Evolutionary conservation across 2,329 filamentous ascomycete species (phyloP).

Genomic region (Neopestalotiopsis sp.): DNA sequence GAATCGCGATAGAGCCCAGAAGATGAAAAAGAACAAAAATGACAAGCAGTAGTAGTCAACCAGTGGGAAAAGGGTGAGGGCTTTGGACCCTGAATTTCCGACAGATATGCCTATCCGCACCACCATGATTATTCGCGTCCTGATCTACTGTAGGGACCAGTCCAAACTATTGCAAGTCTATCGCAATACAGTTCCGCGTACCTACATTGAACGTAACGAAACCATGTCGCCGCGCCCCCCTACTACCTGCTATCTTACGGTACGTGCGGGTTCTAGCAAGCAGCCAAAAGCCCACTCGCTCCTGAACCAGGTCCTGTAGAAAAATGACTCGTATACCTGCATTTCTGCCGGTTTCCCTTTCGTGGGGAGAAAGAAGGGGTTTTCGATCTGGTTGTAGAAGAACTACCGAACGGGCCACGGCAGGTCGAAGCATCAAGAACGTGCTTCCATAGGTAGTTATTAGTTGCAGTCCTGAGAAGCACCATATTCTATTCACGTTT

Average conservation of each 20-base stretch:
- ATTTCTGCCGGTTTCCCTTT: not conserved
- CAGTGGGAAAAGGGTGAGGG: not conserved
- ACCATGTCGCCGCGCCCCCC: not conserved
- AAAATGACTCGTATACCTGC: slow-evolving; percentile 8
- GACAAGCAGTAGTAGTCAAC: too few species aligned
- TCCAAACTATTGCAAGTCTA: not conserved
- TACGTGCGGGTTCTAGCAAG: not conserved
- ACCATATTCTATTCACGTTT: slow-evolving; percentile 8
- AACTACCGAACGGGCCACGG: not conserved
- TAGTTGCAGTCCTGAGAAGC: not conserved
- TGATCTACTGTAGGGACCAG: slow-evolving; percentile 6
- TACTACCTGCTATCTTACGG: not conserved
- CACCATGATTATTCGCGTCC: not conserved
- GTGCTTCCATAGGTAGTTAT: not conserved
- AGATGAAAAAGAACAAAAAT: not conserved
- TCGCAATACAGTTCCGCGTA: slow-evolving; percentile 16
- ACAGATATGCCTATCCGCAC: slow-evolving; percentile 7
- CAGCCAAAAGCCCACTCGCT: not conserved
- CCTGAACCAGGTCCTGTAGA: not conserved
- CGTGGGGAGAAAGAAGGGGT: not conserved
- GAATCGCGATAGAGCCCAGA: too few species aligned
- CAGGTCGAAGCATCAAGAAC: not conserved
- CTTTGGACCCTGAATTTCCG: slow-evolving; percentile 16
- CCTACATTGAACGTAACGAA: slow-evolving; percentile 10
- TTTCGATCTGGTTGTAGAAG: not conserved